Evolutionary conservation across 1,284 basidiomycete genomes (phyloP).

Genomic region (Xanthoconium separans): DNA sequence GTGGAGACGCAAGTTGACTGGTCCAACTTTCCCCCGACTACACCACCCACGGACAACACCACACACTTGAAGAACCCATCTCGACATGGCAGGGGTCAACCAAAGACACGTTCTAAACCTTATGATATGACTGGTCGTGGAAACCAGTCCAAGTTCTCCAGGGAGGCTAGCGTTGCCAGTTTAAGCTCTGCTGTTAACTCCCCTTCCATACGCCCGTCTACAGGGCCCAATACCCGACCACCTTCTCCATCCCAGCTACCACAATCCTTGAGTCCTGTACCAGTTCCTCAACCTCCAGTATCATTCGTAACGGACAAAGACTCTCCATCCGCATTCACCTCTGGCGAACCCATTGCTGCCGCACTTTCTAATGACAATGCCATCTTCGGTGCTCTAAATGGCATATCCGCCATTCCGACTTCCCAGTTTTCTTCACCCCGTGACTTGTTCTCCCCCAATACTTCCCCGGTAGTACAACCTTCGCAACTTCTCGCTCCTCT

Average conservation of each 20-base stretch:
- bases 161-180: slow-evolving; percentile 54
- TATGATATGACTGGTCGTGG: slow-evolving; percentile 52
- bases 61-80: slow-evolving; percentile 46
- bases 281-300: slow-evolving; percentile 7
- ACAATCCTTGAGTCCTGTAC: slow-evolving; percentile 14
- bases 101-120: slow-evolving; percentile 55
- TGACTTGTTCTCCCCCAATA: slow-evolving; percentile 21
- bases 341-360: slow-evolving; percentile 11
- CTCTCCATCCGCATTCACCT: slow-evolving; percentile 3
- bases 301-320: slow-evolving; percentile 12
- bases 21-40: slow-evolving; percentile 35
- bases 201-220: slow-evolving; percentile 32
- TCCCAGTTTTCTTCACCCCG: slow-evolving; percentile 16
- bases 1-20: slow-evolving; percentile 44
- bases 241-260: slow-evolving; percentile 43
- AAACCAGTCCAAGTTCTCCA: slow-evolving; percentile 37
- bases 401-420: slow-evolving; percentile 13
- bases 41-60: slow-evolving; percentile 30
- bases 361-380: slow-evolving; percentile 9
- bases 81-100: slow-evolving; percentile 30
- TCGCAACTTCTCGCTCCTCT: slow-evolving; percentile 19
- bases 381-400: slow-evolving; percentile 16
- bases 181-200: slow-evolving; percentile 49
- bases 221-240: slow-evolving; percentile 47
- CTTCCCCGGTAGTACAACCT: slow-evolving; percentile 16